phyloP scores from a whole-genome alignment of 768 basidiomycete species.

The Podaxis pistillaris region DNA sequence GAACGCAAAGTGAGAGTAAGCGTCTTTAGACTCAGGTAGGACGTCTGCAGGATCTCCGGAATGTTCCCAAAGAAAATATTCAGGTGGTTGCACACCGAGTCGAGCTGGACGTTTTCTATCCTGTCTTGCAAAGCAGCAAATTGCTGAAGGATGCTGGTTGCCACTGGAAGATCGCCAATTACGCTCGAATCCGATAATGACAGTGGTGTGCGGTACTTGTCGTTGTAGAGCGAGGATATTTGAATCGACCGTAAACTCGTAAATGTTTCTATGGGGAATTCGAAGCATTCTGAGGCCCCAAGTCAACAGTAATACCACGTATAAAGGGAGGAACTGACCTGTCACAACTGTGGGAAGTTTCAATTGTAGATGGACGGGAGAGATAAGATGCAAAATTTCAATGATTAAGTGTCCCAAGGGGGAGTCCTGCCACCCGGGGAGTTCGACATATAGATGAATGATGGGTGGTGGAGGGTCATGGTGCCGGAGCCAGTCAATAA shows the following conservation, averaged over 20 bases:
- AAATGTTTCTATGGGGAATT: not conserved
- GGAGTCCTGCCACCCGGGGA: not conserved
- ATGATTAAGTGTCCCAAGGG: not conserved
- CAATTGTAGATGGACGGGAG: constrained; percentile 5
- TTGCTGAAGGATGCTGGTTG: not conserved
- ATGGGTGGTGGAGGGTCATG: constrained; percentile 1
- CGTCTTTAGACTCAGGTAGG: not conserved
- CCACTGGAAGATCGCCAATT: not conserved
- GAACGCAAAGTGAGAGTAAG: constrained; percentile 4
- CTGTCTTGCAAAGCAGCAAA: not conserved
- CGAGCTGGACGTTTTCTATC: not conserved
- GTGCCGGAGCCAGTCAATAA: constrained; percentile 1
- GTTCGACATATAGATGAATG: not conserved
- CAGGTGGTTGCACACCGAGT: not conserved
- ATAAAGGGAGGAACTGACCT: not conserved
- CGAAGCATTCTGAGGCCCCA: not conserved
- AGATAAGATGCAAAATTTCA: constrained; percentile 1
- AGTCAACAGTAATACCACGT: not conserved
- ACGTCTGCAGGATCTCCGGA: not conserved
- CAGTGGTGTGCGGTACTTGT: not conserved
- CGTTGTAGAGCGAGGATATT: constrained; percentile 9
- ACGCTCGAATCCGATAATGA: not conserved
- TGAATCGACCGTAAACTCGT: not conserved
- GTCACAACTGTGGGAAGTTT: not conserved
- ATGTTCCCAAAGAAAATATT: constrained; percentile 1